A percentile compares a stretch with the other conserved stretches of the same genome.
Conservation (phyloP, 495 filamentous ascomycete genomes). For the Aspergillus carlsbadensis region DNA sequence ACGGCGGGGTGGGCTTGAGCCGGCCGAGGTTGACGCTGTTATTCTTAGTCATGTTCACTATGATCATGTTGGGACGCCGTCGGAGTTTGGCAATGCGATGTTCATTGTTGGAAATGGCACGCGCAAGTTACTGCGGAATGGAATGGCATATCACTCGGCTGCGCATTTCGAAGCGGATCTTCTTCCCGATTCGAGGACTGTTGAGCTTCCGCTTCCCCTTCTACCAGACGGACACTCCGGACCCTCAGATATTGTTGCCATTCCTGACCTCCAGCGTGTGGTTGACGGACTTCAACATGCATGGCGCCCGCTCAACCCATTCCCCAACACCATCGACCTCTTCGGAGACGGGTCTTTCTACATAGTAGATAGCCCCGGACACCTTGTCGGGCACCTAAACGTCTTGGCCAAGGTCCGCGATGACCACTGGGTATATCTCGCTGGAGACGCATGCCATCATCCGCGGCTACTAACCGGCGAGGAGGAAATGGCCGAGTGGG, state of each 20-base stretch:
- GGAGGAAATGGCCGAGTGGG: conserved; percentile 41
- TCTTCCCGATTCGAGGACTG: conserved; percentile 30
- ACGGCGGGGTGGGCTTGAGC: conserved; percentile 23
- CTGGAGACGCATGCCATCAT: conserved; percentile 50
- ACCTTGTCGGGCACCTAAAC: conserved; percentile 49
- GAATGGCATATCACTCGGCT: conserved; percentile 28
- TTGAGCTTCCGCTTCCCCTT: conserved; percentile 27
- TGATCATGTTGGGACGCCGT: conserved; percentile 44
- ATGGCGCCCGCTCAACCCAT: neutral
- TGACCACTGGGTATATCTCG: conserved; percentile 39
- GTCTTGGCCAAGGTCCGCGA: conserved; percentile 33
- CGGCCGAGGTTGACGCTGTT: conserved; percentile 39
- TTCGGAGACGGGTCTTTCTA: conserved; percentile 39
- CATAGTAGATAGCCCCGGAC: conserved; percentile 46
- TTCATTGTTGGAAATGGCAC: conserved; percentile 42
- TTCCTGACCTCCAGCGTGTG: too few relatives aligned
- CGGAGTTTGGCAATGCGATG: conserved; percentile 30
- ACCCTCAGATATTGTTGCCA: too few relatives aligned
- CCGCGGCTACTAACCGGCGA: conserved; percentile 39
- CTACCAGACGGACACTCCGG: neutral
- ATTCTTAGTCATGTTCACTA: conserved; percentile 44
- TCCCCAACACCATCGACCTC: conserved; percentile 40
- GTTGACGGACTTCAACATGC: too few relatives aligned
- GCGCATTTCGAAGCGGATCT: conserved; percentile 39
- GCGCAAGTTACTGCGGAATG: conserved; percentile 23